Percentiles rank a stretch among this genome's conserved stretches.
These are phyloP conservation scores for Eimeria maxima DNA, from an alignment of 169 alveolate species.

Conservation along the genomic window DNA sequence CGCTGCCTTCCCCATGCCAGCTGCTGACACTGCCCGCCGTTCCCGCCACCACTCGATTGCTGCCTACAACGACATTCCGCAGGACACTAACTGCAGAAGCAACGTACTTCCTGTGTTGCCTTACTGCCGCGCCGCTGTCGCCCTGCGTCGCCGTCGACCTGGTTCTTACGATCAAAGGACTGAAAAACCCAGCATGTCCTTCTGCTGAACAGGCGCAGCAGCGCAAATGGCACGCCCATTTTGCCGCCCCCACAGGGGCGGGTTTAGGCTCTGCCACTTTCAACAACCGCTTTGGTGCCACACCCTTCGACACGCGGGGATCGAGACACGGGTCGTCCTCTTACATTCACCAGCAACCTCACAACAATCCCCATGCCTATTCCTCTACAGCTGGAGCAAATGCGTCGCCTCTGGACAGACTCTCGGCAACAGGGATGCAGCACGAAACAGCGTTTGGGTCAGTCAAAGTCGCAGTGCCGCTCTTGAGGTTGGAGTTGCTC, in stretches of 20 bases:
- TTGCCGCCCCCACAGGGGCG: background rate
- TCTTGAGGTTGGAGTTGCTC: slow-evolving; percentile 73
- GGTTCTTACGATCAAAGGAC: slow-evolving; percentile 18
- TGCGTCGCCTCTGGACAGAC: background rate
- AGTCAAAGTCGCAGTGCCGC: slow-evolving; percentile 64
- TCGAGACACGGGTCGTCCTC: background rate
- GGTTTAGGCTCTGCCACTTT: background rate
- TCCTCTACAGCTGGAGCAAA: background rate
- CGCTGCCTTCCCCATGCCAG: slow-evolving; percentile 73
- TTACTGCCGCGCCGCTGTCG: slow-evolving; percentile 51
- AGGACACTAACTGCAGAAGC: slow-evolving; percentile 38
- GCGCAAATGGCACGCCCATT: background rate
- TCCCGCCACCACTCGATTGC: slow-evolving; percentile 55
- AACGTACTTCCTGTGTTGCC: slow-evolving; percentile 46
- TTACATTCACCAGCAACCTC: background rate
- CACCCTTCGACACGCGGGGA: background rate
- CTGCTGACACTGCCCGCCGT: slow-evolving; percentile 66
- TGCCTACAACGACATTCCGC: slow-evolving; percentile 48
- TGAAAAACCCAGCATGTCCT: background rate
- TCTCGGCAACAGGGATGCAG: slow-evolving; percentile 27
- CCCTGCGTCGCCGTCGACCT: slow-evolving; percentile 52
- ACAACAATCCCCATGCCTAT: background rate
- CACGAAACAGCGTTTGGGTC: slow-evolving; percentile 11
- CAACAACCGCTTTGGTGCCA: background rate
- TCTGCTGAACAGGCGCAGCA: slow-evolving; percentile 10